phyloP scores from a whole-genome alignment of 192 early-diverging fungal genomes.

The Dissophora ornata region DNA sequence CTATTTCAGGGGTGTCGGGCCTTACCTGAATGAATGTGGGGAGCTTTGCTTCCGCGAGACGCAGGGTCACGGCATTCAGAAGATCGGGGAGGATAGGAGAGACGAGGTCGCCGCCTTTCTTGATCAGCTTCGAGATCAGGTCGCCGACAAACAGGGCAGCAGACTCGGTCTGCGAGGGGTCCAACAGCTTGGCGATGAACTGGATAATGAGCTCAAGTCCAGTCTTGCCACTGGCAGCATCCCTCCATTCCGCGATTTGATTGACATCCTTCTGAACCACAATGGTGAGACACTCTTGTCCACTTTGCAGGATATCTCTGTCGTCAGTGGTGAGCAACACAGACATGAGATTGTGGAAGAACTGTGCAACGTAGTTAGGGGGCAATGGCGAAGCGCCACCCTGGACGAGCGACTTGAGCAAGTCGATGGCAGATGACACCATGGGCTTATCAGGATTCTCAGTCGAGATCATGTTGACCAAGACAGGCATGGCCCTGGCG shows the following conservation, averaged over 20 bases:
- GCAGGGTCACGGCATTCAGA: conserved; percentile 77
- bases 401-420: conserved; percentile 78
- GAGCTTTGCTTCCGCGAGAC: conserved; percentile 77
- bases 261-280: conserved; percentile 83
- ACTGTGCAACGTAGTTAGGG: conserved; percentile 70
- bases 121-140: conserved; percentile 84
- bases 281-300: conserved; percentile 84
- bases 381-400: conserved; percentile 81
- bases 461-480: conserved; percentile 55
- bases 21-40: conserved; percentile 83
- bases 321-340: conserved; percentile 77
- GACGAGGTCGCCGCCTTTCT: conserved; percentile 77
- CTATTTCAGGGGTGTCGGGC: no score
- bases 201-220: conserved; percentile 87
- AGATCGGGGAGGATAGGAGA: conserved; percentile 80
- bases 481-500: conserved; percentile 76
- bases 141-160: conserved; percentile 92
- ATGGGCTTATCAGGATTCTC: conserved; percentile 46
- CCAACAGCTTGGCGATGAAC: conserved; percentile 82
- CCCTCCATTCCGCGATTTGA: conserved; percentile 81
- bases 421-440: conserved; percentile 73
- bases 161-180: conserved; percentile 81
- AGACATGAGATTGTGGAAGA: conserved; percentile 87
- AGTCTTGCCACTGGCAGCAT: conserved; percentile 58
- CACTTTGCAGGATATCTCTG: conserved; percentile 86